Conservation (phyloP, 371 early-diverging fungal genomes). For the Lichtheimia hyalospora region DNA sequence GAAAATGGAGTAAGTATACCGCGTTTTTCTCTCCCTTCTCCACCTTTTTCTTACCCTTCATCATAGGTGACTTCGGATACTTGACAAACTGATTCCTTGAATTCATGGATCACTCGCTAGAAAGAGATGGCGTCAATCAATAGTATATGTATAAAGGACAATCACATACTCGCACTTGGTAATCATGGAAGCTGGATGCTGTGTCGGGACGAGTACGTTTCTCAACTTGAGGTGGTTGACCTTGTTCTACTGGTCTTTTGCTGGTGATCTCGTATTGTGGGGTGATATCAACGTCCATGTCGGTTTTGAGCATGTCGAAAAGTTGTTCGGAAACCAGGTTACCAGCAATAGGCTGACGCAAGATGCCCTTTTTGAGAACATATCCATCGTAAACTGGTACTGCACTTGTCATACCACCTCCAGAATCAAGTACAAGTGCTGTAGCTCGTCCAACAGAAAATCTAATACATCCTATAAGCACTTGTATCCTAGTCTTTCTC, state of each 20-base stretch:
- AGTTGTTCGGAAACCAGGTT: constrained; percentile 81
- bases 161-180: constrained; percentile 58
- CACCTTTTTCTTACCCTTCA: constrained; percentile 55
- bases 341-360: constrained; percentile 80
- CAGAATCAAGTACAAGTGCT: constrained; percentile 91
- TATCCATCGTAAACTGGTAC: constrained; percentile 96
- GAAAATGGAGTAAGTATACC: not conserved
- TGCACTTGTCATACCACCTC: constrained; percentile 83
- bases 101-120: constrained; percentile 79
- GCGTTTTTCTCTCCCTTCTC: not conserved
- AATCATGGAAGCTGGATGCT: constrained; percentile 66
- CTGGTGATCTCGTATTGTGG: constrained; percentile 82
- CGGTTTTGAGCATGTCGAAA: constrained; percentile 59
- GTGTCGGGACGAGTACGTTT: constrained; percentile 61
- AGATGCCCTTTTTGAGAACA: constrained; percentile 87
- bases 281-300: constrained; percentile 64
- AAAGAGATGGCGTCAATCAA: not conserved
- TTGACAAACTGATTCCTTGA: constrained; percentile 91
- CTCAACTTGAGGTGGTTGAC: constrained; percentile 60
- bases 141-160: not conserved
- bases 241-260: constrained; percentile 74
- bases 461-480: constrained; percentile 30
- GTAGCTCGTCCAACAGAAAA: constrained; percentile 90
- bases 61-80: constrained; percentile 74
- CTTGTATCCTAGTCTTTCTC: not conserved